Evolutionary conservation across 2,329 filamentous ascomycete species (phyloP), one percentile per base, ranked within the genome.

Genomic region (Fusarium pilosicola): DNA sequence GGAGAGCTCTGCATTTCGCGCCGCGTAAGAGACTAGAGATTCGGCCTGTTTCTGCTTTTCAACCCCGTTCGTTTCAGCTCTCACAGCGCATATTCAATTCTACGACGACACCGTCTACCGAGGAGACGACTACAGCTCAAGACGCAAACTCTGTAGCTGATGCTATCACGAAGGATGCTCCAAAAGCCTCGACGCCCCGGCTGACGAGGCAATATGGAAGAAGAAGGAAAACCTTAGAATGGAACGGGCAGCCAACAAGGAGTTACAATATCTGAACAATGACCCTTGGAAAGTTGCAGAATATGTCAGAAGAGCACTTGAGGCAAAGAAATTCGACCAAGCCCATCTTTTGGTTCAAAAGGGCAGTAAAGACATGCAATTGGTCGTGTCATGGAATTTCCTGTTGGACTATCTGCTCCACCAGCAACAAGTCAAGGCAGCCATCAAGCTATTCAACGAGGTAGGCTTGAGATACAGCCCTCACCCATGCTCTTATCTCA

Each of bases 401-500:
- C 82, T 97, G 49, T 91, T 99, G 64, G 88, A 92, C 65, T 90
- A 94, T 81, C 86, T 90, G 70, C 84, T 98, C 80, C 83, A 87
- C 46, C 85, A 90, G 30, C 85, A 89, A 46, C 87, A 87, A 58
- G 81, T 94, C 39, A 86, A 87, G 68, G 84, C 86, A 26, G 95
- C 93, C 24, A 83, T 97, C 65, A 95, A 93, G 83, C 85, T 94
- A n/a, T 98, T 91, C 84, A 97, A 98, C 81, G 96, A 98, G 81
- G 93, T 93, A 81, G 71, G 86, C 24, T 32, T 17, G 22, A 51
- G 39, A 18, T 42, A 28, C 11, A 20, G 30, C n/a, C 14, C 20
- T 28, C 18, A 10, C 14, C 17, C 15, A 8, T 36, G 26, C 24
- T 52, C 48, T 51, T 34, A 22, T 51, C n/a, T 28, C 30, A n/a